Evolutionary conservation across 306 rosid species (phyloP).

Genomic region (Lagenaria siceraria): DNA sequence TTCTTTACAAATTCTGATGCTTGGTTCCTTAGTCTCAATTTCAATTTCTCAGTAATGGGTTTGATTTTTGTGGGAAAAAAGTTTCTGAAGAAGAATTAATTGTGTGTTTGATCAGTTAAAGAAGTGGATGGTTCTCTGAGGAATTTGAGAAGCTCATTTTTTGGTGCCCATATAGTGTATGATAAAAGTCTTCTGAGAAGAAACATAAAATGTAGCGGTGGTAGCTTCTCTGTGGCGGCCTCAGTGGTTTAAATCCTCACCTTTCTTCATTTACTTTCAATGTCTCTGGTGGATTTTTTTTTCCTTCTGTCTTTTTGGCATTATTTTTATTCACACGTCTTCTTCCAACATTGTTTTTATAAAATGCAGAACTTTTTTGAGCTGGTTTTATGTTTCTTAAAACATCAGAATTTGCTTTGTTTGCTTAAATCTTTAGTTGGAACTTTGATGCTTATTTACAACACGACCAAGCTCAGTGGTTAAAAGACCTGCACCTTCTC

Average conservation of each 20-base stretch:
- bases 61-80: slow-evolving; percentile 3
- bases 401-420: not conserved
- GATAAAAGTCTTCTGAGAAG: slow-evolving; percentile 21
- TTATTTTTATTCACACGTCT: not conserved
- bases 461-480: too few relatives aligned
- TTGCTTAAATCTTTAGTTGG: not conserved
- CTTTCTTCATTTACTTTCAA: slow-evolving; percentile 13
- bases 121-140: slow-evolving; percentile 26
- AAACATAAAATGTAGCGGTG: slow-evolving; percentile 17
- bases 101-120: slow-evolving; percentile 36
- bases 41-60: not conserved
- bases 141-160: slow-evolving; percentile 37
- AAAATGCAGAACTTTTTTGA: not conserved
- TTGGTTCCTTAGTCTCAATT: not conserved
- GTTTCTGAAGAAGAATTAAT: not conserved
- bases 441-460: not conserved
- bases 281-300: not conserved
- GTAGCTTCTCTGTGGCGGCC: slow-evolving; percentile 41
- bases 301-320: not conserved
- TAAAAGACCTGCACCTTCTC: too few relatives aligned
- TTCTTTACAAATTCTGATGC: not conserved
- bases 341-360: not conserved
- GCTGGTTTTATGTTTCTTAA: not conserved
- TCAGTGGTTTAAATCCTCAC: slow-evolving; percentile 49
- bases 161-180: slow-evolving; percentile 39